Percentiles rank a stretch among this genome's conserved stretches.
Evolutionary conservation across 805 yeast genomes (phyloP).

Genomic region (Cyberlindnera euphorbiae): DNA sequence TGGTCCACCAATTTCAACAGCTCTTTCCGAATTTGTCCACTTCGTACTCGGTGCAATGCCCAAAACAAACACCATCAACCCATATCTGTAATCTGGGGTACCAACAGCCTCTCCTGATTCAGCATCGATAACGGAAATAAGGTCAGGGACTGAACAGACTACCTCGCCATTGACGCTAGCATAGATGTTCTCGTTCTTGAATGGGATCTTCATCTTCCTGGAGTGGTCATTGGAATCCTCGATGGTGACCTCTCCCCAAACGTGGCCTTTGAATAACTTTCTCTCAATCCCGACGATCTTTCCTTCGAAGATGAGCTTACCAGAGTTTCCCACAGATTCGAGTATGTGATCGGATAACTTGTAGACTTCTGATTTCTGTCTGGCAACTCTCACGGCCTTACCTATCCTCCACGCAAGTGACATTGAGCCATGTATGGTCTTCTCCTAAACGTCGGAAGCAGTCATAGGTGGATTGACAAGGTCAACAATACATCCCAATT

Average conservation of each 20-base stretch:
- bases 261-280: slow-evolving; percentile 38
- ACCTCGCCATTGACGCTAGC: slow-evolving; percentile 28
- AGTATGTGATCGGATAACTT: slow-evolving; percentile 31
- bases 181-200: slow-evolving; percentile 43
- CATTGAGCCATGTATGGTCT: slow-evolving; percentile 29
- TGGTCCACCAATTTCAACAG: slow-evolving; percentile 37
- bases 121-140: slow-evolving; percentile 38
- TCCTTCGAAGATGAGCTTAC: slow-evolving; percentile 34
- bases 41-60: slow-evolving; percentile 34
- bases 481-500: slow-evolving; percentile 38
- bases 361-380: slow-evolving; percentile 34
- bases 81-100: slow-evolving; percentile 44
- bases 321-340: slow-evolving; percentile 35
- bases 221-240: slow-evolving; percentile 19
- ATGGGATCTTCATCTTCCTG: slow-evolving; percentile 33
- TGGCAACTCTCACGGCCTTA: slow-evolving; percentile 35
- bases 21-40: slow-evolving; percentile 36
- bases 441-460: slow-evolving; percentile 23
- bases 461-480: slow-evolving; percentile 29
- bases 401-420: slow-evolving; percentile 46
- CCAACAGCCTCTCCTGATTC: slow-evolving; percentile 44
- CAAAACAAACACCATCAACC: slow-evolving; percentile 38
- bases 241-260: slow-evolving; percentile 40
- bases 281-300: slow-evolving; percentile 41
- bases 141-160: slow-evolving; percentile 43